Evolutionary conservation across 108 stramenopile genomes (phyloP), one percentile per base, ranked within the genome.

Genomic region (Conticribra guillardii): DNA sequence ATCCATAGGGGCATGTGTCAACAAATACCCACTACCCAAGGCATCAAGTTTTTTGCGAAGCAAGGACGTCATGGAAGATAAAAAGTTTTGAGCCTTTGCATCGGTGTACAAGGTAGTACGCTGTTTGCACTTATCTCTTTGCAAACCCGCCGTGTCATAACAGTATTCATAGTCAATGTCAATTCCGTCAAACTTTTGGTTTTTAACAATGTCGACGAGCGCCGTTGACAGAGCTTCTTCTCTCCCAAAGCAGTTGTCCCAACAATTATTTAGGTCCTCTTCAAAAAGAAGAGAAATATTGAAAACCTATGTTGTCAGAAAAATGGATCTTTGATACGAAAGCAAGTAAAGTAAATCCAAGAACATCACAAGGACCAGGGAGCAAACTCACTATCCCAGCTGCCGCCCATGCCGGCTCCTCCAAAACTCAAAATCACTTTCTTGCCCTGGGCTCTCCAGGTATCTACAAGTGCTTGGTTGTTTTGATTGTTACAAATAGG

Each of bases 161-260:
- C 85, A 88, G 54, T 88, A 88, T 45, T 88, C 87, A 58, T 86
- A 88, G 69, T 88, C 87, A 54, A 88, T 84, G 29, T 88, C 87
- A 4, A 88, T 58, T 17, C 87, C 85, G 37, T 86, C 85, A 18
- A 86, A 53, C 4, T 65, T 57, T 34, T 85, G 78, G 27, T 79
- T 70, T 5, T 82, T 44, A 0, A 84, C 71, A 30, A 88, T 84
- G 32, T 57, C 55, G 28, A 81, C 76, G 17, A 88, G 66, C 11
- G 71, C 61, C n/a, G 73, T 64, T 17, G 84, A 74, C 14, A 88
- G 71, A 16, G 74, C 53, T 14, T 78, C 69, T 60, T 88, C 84
- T 55, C 66, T 74, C 3, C 83, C 87, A 54, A 74, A 88, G 58
- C 87, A 88, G 62, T 88, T 84, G 5, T 88, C 87, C 87, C 87